Evolutionary conservation across 106 monocot species (phyloP).

Genomic region (Apostasia ramifera): DNA sequence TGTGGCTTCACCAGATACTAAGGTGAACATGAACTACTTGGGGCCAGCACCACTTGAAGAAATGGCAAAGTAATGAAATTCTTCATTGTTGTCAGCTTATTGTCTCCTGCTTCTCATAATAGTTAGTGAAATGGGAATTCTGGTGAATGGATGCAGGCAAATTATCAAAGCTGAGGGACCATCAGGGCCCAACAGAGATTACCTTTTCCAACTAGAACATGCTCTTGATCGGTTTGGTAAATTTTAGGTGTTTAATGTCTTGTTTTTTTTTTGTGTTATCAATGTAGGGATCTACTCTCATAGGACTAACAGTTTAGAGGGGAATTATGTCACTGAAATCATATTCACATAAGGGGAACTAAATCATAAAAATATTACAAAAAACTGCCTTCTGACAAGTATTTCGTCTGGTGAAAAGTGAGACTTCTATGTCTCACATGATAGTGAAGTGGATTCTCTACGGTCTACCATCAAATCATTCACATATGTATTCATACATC

Average conservation of each 20-base stretch:
- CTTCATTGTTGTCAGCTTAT: neutral
- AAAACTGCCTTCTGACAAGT: neutral
- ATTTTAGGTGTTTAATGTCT: neutral
- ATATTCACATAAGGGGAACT: too few relatives aligned
- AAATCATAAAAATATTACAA: too few relatives aligned
- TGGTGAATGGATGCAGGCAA: conserved; percentile 41
- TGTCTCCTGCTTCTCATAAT: neutral
- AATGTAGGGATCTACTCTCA: neutral
- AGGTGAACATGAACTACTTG: conserved; percentile 68
- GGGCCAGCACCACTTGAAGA: conserved; percentile 91
- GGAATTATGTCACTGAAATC: too few relatives aligned
- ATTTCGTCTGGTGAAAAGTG: neutral
- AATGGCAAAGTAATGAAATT: conserved; percentile 63
- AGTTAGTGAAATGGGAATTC: neutral
- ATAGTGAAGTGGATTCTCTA: too few relatives aligned
- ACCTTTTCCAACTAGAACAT: conserved; percentile 86
- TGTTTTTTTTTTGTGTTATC: neutral
- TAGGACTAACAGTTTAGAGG: neutral
- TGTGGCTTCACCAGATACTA: conserved; percentile 69
- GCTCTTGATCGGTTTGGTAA: conserved; percentile 50
- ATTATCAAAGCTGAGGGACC: conserved; percentile 77
- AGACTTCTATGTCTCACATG: too few relatives aligned
- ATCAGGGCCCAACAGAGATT: conserved; percentile 87
- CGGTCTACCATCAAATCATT: too few relatives aligned
- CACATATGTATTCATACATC: too few relatives aligned